Base-by-base conservation (phyloP, 371 early-diverging fungal species). In the Rhizopus arrhizus region DNA sequence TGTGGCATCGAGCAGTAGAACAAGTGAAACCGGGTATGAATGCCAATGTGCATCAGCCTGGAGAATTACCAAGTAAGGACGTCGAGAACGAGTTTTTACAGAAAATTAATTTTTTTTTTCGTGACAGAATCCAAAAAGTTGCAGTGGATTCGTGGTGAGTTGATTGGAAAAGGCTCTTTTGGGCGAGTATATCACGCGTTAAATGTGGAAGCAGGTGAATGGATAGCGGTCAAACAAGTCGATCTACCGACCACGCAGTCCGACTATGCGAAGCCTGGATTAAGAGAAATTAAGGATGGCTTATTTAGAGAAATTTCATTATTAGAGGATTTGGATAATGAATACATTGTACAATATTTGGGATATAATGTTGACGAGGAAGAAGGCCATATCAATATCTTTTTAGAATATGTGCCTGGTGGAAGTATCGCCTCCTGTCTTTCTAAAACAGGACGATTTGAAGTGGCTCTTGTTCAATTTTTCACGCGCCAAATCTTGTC, bases 141-240 rank as follows among this genome's bases (percentile, higher is more conserved):
- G 50, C 78, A 76, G 62, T 97, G 95, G 93, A 88, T 93, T 54
- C 85, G 89, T 69, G 97, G 97, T 49, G 85, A 90, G 35, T 77
- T 94, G 58, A 96, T 99, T 66, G 99, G 99, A 4, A 89, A 91
- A 61, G 99, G 99, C 3, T 93, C 95, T 8, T 99, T 97, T 85
- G 99, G 98, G 6, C 84, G 87, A 58, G 99, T 99, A 0, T 99
- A 93, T 64, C 89, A 90, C 59, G 99, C 94, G 4, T 83, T 93
- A 70, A 92, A 95, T 71, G 76, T 89, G 12, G 84, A 83, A 42
- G 91, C 90, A 4, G 91, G 93, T 7, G 92, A 90, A 61, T 83
- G 96, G 58, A 95, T 99, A 85, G 99, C 99, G 0, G 95, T 98
- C 35, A 99, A 99, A 75, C 95, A 96, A 75, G 98, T 99, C 3